A percentile compares a stretch with the other conserved stretches of the same genome.
Evolutionary conservation across 306 rosid species (phyloP).

Genomic region (Cucurbita moschata): DNA sequence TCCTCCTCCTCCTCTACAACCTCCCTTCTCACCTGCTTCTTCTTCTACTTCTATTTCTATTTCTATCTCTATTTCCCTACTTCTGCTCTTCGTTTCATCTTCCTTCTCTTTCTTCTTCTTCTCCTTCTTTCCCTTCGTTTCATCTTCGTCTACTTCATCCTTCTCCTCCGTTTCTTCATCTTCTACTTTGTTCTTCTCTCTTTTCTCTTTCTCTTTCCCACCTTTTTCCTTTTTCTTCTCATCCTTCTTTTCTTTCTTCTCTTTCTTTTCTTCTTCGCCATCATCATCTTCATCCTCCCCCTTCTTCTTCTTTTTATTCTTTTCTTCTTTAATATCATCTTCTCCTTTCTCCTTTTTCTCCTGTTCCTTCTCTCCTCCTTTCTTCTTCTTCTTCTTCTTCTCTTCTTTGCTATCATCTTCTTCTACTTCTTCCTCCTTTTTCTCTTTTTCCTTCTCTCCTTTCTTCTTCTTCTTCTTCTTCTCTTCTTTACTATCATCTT

Average conservation of each 20-base stretch:
- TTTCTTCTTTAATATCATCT: slow-evolving; percentile 7
- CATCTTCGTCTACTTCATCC: too few relatives aligned
- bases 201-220: slow-evolving; percentile 3
- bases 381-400: slow-evolving; percentile 2
- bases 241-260: not conserved
- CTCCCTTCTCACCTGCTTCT: slow-evolving; percentile 12
- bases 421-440: not conserved
- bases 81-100: not conserved
- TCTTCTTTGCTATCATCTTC: not conserved
- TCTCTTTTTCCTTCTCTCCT: not conserved
- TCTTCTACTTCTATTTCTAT: slow-evolving; percentile 10
- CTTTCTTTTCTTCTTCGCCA: not conserved
- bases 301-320: slow-evolving; percentile 7
- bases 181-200: not conserved
- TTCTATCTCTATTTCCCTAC: not conserved
- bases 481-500: not conserved
- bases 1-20: slow-evolving; percentile 1
- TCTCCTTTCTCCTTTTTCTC: not conserved
- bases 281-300: not conserved
- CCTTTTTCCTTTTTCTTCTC: not conserved
- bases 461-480: not conserved
- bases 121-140: not conserved
- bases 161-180: not conserved
- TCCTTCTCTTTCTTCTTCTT: not conserved
- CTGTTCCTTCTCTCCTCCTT: not conserved